Evolutionary conservation across 495 filamentous ascomycete genomes (phyloP).

Genomic region (Saxophila tyrrhenica): DNA sequence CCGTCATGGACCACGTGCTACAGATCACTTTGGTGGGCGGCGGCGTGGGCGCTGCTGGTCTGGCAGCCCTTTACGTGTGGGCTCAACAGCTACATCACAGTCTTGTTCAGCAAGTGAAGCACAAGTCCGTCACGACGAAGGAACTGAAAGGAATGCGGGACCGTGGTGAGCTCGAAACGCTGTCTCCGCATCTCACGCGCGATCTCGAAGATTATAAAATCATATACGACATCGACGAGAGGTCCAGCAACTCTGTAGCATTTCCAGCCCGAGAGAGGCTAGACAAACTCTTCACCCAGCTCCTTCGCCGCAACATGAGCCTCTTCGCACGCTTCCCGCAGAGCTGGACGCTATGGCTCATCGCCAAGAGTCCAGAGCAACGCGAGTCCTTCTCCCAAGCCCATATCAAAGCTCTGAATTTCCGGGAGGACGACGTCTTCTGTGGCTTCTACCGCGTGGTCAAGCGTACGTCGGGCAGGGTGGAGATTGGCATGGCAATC

Average conservation of each 20-base stretch:
- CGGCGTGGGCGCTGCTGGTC: too few species aligned
- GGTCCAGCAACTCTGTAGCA: background rate
- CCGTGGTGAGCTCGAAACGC: too few species aligned
- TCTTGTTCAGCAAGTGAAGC: too few species aligned
- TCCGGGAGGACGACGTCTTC: background rate
- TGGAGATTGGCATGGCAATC: background rate
- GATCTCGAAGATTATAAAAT: background rate
- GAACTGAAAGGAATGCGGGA: too few species aligned
- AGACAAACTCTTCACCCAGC: background rate
- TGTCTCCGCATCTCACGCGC: too few species aligned
- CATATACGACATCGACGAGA: background rate
- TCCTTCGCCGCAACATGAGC: background rate
- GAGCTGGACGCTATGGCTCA: background rate
- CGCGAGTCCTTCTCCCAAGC: background rate
- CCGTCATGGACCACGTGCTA: too few species aligned
- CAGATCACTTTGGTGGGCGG: too few species aligned
- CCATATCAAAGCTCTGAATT: background rate
- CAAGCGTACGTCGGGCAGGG: background rate
- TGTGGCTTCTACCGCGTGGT: background rate
- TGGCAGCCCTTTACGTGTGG: too few species aligned
- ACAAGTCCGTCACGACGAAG: too few species aligned
- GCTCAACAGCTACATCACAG: too few species aligned
- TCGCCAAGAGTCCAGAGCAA: background rate
- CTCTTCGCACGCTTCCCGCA: background rate
- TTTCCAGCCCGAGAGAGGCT: background rate